Base-by-base conservation (phyloP, 306 rosid genomes). In the Arachis stenosperma region DNA sequence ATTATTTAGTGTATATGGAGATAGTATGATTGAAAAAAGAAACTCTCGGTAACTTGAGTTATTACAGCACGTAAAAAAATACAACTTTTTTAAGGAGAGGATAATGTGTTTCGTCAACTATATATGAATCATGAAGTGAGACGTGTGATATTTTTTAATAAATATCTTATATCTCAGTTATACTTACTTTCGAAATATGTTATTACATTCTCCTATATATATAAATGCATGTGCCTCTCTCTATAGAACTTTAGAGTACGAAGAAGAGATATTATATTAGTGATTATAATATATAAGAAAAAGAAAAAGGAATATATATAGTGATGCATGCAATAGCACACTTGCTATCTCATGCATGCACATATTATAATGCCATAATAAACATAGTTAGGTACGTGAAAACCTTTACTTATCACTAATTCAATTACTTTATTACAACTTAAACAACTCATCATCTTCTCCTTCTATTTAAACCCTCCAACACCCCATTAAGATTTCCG, bases 381-480 rank as follows among this genome's bases (percentile, higher is more conserved):
- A 79, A 44, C 79, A 85, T 81, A 74, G 79, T 85, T 83, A 85
- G 89, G 87, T 82, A 71, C 58, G 77, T 66, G 33, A 77, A 59
- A 76, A 57, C 78, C 64, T 55, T 70, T 9, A 44, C 33, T 40
- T 67, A 40, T 37, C 58, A 68, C 73, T 71, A 69, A 69, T 61
- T 46, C 47, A 65, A 50, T 48, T 15, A 11, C 75, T 78, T 60
- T 53, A 81, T 73, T 36, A 57, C 72, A 73, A 73, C 33, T 3
- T 14, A 77, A 77, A 71, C 66, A 80, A 50, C 40, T 71, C 44
- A 75, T 72, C 72, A 58, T 64, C 43, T 44, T 54, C 65, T 83
- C 61, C 27, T 43, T 83, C 85, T 91, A 91, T 91, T 89, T 86
- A 89, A 84, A 71, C 86, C 87, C 86, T 78, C 83, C 85, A 41